phyloP scores from a whole-genome alignment of 495 filamentous ascomycete species.

The Annulohypoxylon bovei region DNA sequence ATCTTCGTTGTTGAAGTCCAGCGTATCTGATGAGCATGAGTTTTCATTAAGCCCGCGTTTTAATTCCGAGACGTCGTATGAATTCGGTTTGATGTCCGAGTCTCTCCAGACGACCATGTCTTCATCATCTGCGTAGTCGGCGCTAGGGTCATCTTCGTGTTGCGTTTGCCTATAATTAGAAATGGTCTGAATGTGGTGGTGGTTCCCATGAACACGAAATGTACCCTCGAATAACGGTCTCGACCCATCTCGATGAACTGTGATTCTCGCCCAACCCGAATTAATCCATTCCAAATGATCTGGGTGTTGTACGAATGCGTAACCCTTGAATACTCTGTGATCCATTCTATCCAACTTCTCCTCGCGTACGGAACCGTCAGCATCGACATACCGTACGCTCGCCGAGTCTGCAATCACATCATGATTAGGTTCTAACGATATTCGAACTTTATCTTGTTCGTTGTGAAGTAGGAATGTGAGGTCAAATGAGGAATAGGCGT shows the following conservation, averaged over 20 bases:
- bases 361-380: constrained; percentile 70
- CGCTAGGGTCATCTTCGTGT: constrained; percentile 75
- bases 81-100: constrained; percentile 73
- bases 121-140: constrained; percentile 69
- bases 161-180: constrained; percentile 78
- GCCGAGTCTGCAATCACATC: constrained; percentile 85
- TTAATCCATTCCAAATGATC: constrained; percentile 74
- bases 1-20: constrained; percentile 75
- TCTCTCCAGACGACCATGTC: constrained; percentile 93
- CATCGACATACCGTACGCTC: constrained; percentile 72
- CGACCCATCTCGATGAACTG: constrained; percentile 77
- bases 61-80: constrained; percentile 39
- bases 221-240: constrained; percentile 89
- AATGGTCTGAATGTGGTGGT: constrained; percentile 87
- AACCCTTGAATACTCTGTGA: constrained; percentile 86
- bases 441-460: constrained; percentile 73
- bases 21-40: constrained; percentile 70
- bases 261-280: constrained; percentile 86
- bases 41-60: constrained; percentile 48
- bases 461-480: constrained; percentile 79
- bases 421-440: constrained; percentile 89
- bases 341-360: constrained; percentile 75
- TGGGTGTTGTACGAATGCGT: constrained; percentile 72
- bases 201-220: constrained; percentile 80
- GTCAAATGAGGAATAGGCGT: constrained; percentile 82